phyloP scores from a whole-genome alignment of 1,284 basidiomycete species.

The Leccinum holopus region DNA sequence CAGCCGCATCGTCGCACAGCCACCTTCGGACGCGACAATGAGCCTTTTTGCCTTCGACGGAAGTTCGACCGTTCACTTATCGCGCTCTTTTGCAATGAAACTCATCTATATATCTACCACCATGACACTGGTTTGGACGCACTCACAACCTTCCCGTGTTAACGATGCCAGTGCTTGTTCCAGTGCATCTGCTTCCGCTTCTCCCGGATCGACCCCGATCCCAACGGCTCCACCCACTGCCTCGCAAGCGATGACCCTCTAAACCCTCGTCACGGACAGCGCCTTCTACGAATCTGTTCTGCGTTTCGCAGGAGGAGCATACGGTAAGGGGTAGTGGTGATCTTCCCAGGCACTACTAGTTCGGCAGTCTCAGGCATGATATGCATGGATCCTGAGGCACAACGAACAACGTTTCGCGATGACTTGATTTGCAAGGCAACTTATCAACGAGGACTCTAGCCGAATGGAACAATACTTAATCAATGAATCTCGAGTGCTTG shows the following conservation, averaged over 20 bases:
- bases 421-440: neutral
- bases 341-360: too few species aligned
- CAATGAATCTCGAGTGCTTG: neutral
- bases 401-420: neutral
- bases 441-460: neutral
- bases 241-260: neutral
- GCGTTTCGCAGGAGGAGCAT: neutral
- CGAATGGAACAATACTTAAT: neutral
- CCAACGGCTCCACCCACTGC: neutral
- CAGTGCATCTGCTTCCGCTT: neutral
- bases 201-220: too few species aligned
- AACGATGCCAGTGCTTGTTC: neutral
- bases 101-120: neutral
- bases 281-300: neutral
- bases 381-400: neutral
- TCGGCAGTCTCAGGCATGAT: too few species aligned
- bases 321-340: too few species aligned
- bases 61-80: neutral
- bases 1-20: neutral
- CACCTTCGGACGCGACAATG: neutral
- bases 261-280: neutral
- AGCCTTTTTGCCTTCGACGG: too few species aligned
- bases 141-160: neutral
- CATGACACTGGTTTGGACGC: neutral
- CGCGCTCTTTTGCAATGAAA: neutral